Evolutionary conservation across 2,329 filamentous ascomycete genomes (phyloP).

Genomic region (Stemphylium lycopersici): DNA sequence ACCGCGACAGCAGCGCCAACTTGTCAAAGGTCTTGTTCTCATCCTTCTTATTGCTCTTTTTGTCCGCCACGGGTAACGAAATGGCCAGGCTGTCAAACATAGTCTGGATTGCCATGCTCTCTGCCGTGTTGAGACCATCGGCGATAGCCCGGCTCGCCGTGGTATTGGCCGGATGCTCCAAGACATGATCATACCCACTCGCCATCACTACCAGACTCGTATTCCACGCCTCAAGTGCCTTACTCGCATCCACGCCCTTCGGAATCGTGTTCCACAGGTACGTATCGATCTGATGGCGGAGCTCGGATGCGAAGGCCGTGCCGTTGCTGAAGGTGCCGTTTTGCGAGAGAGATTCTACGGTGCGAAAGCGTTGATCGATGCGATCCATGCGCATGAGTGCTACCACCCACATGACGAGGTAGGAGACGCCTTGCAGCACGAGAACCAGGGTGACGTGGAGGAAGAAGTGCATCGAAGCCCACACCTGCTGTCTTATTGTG

Average conservation of each 20-base stretch:
- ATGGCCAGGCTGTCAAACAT: slow-evolving; percentile 35
- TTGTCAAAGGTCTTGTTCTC: not conserved
- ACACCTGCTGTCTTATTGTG: slow-evolving; percentile 42
- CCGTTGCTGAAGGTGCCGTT: slow-evolving; percentile 8
- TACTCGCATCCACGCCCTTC: slow-evolving; percentile 30
- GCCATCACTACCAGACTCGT: slow-evolving; percentile 4
- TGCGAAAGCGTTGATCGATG: slow-evolving; percentile 21
- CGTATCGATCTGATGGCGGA: not conserved
- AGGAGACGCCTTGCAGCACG: slow-evolving; percentile 38
- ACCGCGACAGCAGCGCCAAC: slow-evolving; percentile 7
- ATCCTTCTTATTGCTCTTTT: slow-evolving; percentile 14
- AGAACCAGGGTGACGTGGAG: slow-evolving; percentile 32
- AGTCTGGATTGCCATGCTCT: slow-evolving; percentile 19
- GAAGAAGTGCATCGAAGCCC: slow-evolving; percentile 41
- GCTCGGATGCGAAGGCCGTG: not conserved
- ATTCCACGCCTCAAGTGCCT: slow-evolving; percentile 14
- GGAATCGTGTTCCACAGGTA: slow-evolving; percentile 33
- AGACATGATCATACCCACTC: slow-evolving; percentile 15
- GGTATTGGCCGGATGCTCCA: slow-evolving; percentile 15
- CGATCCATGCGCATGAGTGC: slow-evolving; percentile 1
- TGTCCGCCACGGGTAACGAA: slow-evolving; percentile 12
- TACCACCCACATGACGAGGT: slow-evolving; percentile 45
- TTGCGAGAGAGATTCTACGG: slow-evolving; percentile 1
- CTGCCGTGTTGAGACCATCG: not conserved
- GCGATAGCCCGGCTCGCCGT: slow-evolving; percentile 9